Evolutionary conservation across 1,139 yeast species (phyloP).

Genomic region (Lodderomyces parapsilosis): DNA sequence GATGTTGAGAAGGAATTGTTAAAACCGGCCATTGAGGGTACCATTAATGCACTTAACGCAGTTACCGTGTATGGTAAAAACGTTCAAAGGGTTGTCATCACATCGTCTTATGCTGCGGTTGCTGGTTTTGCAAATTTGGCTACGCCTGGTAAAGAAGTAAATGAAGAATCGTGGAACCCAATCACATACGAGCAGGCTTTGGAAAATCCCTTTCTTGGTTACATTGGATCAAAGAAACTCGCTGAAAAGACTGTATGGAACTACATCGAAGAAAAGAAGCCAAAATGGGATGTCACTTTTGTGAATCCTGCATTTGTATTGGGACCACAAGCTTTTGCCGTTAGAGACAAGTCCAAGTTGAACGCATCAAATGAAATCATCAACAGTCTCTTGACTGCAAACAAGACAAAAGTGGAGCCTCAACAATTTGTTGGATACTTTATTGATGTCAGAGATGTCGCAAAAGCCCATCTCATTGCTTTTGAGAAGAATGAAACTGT

Average conservation of each 20-base stretch:
- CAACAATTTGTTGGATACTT: constrained; percentile 22
- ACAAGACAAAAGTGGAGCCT: constrained; percentile 12
- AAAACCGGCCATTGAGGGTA: constrained; percentile 34
- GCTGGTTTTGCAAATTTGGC: constrained; percentile 9
- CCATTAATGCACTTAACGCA: constrained; percentile 25
- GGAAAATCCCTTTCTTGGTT: constrained; percentile 22
- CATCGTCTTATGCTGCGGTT: constrained; percentile 30
- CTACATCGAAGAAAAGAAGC: constrained; percentile 32
- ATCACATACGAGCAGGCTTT: constrained; percentile 30
- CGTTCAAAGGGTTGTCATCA: constrained; percentile 24
- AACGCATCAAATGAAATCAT: constrained; percentile 44
- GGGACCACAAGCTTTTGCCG: constrained; percentile 41
- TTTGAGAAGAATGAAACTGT: constrained; percentile 23
- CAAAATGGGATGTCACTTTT: constrained; percentile 24
- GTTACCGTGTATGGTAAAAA: constrained; percentile 23
- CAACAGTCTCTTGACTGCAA: constrained; percentile 19
- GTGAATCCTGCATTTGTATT: constrained; percentile 36
- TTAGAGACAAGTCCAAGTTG: constrained; percentile 22
- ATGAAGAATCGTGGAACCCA: constrained; percentile 40
- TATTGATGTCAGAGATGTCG: constrained; percentile 55
- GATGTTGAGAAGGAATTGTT: constrained; percentile 32
- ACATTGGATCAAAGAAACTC: constrained; percentile 30
- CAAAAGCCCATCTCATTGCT: constrained; percentile 45
- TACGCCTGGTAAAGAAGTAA: constrained; percentile 15
- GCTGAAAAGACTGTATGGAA: constrained; percentile 51